Evolutionary conservation across 257 asterid genomes (phyloP), one percentile per base, ranked within the genome.

Genomic region (Nicotiana noctiflora): DNA sequence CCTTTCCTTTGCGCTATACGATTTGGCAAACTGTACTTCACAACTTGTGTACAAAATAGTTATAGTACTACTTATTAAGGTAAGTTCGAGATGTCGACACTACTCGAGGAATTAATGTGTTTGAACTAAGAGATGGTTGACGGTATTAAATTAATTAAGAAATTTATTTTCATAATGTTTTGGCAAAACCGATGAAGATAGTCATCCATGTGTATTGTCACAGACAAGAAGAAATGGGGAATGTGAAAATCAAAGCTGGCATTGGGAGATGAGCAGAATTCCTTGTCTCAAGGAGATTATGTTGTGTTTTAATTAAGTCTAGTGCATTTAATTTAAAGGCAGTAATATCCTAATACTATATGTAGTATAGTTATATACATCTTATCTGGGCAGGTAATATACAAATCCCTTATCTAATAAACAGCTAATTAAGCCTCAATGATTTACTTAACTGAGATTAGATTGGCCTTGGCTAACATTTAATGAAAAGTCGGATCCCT

Each of bases 221-320:
- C 63, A 34, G 40, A 56, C 51, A 25, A 40, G 51, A 66, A 79
- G 17, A 57, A 63, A 77, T 79, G 78, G 83, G 77, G 44, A 75
- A 82, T 84, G 90, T 81, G 85, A 81, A 88, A 87, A 84, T 82
- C 87, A 84, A 91, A 88, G 92, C 87, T 89, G 91, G 91, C 92
- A 85, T 85, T 63, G 96, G 91, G 84, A 85, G 84, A 79, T 75
- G 92, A 81, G 88, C 78, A 46, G 79, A 88, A 81, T 90, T 89
- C 94, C 94, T 83, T 87, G 93, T 91, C 94, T 89, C 90, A 82
- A 82, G 97, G 96, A 86, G 91, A 85, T 87, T 89, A 82, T 79
- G 25, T 23, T 72, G 8, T 46, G 6, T 6, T 44, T 46, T 72
- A 46, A 19, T n/a, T n/a, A n/a, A n/a, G 29, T 62, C 5, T 19